phyloP scores from a whole-genome alignment of 176 grass and related monocot genomes.

The Avena sativa region DNA sequence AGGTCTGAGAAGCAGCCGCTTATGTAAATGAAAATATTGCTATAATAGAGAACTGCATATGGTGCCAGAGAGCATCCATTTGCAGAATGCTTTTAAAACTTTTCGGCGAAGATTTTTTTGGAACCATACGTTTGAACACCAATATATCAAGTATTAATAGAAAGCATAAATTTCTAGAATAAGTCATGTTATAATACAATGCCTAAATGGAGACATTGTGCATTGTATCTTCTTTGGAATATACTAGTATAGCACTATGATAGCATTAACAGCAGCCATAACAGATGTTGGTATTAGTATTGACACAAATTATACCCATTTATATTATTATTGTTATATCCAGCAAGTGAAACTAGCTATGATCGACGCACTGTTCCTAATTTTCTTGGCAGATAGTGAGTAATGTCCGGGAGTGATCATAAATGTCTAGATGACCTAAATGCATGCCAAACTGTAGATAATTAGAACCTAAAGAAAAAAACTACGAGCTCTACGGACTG shows the following conservation, averaged over 20 bases:
- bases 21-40: constrained; percentile 5
- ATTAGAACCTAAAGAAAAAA: background rate
- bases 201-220: background rate
- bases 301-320: background rate
- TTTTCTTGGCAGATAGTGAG: constrained; percentile 10
- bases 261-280: background rate
- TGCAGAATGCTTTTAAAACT: background rate
- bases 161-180: constrained; percentile 10
- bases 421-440: background rate
- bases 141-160: background rate
- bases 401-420: background rate
- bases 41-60: background rate
- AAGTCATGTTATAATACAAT: background rate
- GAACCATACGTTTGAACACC: background rate
- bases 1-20: background rate
- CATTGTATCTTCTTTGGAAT: background rate
- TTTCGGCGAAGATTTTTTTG: background rate
- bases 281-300: background rate
- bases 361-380: background rate
- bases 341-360: background rate
- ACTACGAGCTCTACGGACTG: background rate
- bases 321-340: background rate
- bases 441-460: background rate
- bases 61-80: background rate
- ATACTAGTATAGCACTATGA: background rate